Evolutionary conservation across 805 yeast genomes (phyloP).

Genomic region (Tetrapisispora phaffii): DNA sequence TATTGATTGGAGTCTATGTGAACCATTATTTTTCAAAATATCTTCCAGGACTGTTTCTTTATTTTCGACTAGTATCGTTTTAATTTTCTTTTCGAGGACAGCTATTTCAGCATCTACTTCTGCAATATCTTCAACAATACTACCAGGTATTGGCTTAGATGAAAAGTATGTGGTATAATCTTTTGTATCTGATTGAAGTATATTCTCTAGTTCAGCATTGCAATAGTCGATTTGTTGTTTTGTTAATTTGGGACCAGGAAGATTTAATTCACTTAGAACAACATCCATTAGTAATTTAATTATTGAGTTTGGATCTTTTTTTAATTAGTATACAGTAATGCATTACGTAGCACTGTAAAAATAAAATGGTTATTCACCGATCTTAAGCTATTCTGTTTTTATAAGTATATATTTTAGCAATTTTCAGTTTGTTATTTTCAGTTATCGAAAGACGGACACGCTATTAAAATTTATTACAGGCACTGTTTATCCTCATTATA

Average conservation of each 20-base stretch:
- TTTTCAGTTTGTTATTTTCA: not conserved
- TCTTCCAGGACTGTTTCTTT: conserved; percentile 35
- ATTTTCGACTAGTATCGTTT: conserved; percentile 30
- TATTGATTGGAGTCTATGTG: conserved; percentile 11
- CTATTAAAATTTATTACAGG: not conserved
- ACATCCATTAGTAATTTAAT: conserved; percentile 14
- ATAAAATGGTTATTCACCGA: not conserved
- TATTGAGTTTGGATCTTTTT: not conserved
- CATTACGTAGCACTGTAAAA: not conserved
- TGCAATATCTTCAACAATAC: conserved; percentile 56
- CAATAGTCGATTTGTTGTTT: conserved; percentile 24
- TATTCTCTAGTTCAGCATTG: conserved; percentile 29
- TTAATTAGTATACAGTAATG: not conserved
- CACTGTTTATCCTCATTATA: no score
- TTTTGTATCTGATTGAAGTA: conserved; percentile 38
- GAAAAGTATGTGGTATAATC: conserved; percentile 37
- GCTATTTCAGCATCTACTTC: conserved; percentile 54
- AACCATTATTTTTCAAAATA: conserved; percentile 27
- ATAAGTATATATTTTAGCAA: not conserved
- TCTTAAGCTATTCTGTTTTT: not conserved
- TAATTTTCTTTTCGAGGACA: conserved; percentile 37
- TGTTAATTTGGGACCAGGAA: conserved; percentile 22
- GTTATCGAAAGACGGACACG: not conserved
- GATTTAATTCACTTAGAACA: conserved; percentile 30
- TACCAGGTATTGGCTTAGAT: conserved; percentile 30